Base-by-base conservation (phyloP, 2,329 filamentous ascomycete genomes). In the Calonectria honghensis region DNA sequence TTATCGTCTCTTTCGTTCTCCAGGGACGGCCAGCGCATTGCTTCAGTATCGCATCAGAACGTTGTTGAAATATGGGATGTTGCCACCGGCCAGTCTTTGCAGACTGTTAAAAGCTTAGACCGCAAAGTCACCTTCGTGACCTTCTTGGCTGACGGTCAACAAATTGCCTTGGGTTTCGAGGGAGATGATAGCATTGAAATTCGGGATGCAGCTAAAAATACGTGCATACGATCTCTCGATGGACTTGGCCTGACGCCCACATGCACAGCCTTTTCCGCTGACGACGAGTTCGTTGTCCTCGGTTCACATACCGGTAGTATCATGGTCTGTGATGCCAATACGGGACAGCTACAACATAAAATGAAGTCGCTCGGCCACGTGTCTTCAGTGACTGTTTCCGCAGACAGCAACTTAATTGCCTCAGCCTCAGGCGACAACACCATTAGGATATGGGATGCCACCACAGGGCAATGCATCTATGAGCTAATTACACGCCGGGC, bases 361-460 rank as follows among this genome's bases (percentile, higher is more conserved):
- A 63, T 63, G 57, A 37, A 41, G 7, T 27, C 39, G 2, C 35
- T 3, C 2, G 32, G 35, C 13, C 24, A 29, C 32, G 57, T 63
- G 41, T 63, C 57, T 18, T 63, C 57, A 18, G 37, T 41, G 35
- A 16, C 37, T 2, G 27, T 41, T 41, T 63, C 57, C 18, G 35
- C 35, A 10, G 35, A 63, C 27, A 9, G 57, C 6, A 31, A 41
- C 11, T 27, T 31, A 1, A 24, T 63, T 4, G 57, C 57, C 13
- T 63, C 57, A 5, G 32, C 16, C 14, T 63, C 57, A 10, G 35
- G 39, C 11, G 57, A 63, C 10, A 20, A 27, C 14, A 14, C 35
- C 2, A 31, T 63, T 16, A 39, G 57, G 10, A 63, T 63, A 37
- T 63, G 57, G 57, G 57, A 41, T 20, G n/a, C 57, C 18, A 39